phyloP scores from a whole-genome alignment of 495 filamentous ascomycete species.

The Aspergillus biplanus region DNA sequence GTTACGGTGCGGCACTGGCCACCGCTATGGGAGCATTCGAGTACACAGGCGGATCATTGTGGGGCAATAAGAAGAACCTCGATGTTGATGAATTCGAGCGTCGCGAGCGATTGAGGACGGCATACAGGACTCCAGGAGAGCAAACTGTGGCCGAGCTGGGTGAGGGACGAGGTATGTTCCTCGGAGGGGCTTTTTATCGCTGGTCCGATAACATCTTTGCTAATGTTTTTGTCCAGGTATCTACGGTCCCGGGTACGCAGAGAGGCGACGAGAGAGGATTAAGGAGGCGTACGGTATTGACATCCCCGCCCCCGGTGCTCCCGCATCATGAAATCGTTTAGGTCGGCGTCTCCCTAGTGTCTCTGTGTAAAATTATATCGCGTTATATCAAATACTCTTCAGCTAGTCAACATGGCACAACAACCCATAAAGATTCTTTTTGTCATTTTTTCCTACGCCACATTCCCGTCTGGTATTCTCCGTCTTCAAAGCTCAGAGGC shows the following conservation, averaged over 20 bases:
- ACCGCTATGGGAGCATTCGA: conserved; percentile 69
- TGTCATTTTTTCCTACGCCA: conserved; percentile 6
- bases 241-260: conserved; percentile 80
- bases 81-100: conserved; percentile 78
- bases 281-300: conserved; percentile 92
- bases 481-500: not conserved
- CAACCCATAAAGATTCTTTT: conserved; percentile 25
- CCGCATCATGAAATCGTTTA: conserved; percentile 45
- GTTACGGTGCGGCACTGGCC: conserved; percentile 70
- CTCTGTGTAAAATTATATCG: conserved; percentile 47
- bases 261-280: conserved; percentile 80
- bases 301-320: conserved; percentile 53
- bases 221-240: conserved; percentile 63
- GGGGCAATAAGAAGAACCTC: conserved; percentile 58
- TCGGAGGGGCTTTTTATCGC: not conserved
- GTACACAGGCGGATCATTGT: conserved; percentile 72
- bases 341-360: conserved; percentile 26
- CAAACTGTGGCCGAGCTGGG: conserved; percentile 83
- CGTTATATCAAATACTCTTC: conserved; percentile 40
- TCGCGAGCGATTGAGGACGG: conserved; percentile 75
- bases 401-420: conserved; percentile 41
- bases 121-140: conserved; percentile 73
- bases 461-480: not conserved
- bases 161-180: conserved; percentile 80
- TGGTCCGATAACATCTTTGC: conserved; percentile 8